These are phyloP conservation scores for Mycosphaerelloides madeirae DNA, from an alignment of 2,329 filamentous ascomycete species.

Conservation along the genomic window DNA sequence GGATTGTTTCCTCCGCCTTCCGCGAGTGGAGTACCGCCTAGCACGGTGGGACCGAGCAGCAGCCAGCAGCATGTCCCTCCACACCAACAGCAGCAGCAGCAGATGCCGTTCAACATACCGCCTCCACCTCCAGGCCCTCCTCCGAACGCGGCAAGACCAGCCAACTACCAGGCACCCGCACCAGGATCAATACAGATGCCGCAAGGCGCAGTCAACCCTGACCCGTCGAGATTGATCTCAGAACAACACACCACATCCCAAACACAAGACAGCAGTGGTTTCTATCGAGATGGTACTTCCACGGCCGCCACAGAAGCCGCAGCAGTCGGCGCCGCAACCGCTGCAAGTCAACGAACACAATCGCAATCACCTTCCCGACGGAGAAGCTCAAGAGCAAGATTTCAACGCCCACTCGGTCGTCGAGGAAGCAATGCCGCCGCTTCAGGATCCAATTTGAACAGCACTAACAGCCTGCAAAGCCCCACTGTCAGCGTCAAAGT, in stretches of 20 bases:
- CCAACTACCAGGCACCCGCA: constrained; percentile 21
- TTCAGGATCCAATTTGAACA: constrained; percentile 12
- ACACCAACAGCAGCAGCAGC: constrained; percentile 13
- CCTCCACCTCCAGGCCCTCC: constrained; percentile 34
- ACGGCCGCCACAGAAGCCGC: constrained; percentile 15
- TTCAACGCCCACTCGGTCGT: constrained; percentile 14
- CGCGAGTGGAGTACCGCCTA: constrained; percentile 6
- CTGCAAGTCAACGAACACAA: constrained; percentile 22
- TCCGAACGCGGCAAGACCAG: constrained; percentile 21
- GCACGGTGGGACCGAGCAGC: constrained; percentile 7
- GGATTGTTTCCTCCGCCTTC: constrained; percentile 20
- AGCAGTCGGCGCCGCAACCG: constrained; percentile 17
- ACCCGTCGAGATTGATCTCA: constrained; percentile 29
- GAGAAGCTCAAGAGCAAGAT: constrained; percentile 13
- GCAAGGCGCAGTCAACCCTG: constrained; percentile 39
- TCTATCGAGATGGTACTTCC: constrained; percentile 11
- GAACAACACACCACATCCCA: constrained; percentile 30
- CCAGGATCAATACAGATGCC: constrained; percentile 32
- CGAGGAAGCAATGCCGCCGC: constrained; percentile 19
- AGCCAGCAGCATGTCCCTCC: constrained; percentile 6
- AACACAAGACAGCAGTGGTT: constrained; percentile 7
- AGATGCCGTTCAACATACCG: constrained; percentile 19
- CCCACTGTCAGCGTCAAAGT: constrained; percentile 62
- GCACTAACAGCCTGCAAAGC: constrained; percentile 27
- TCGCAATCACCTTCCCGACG: constrained; percentile 26